Conservation (phyloP, 2,329 filamentous ascomycete species). For the Pseudocercospora cruenta region DNA sequence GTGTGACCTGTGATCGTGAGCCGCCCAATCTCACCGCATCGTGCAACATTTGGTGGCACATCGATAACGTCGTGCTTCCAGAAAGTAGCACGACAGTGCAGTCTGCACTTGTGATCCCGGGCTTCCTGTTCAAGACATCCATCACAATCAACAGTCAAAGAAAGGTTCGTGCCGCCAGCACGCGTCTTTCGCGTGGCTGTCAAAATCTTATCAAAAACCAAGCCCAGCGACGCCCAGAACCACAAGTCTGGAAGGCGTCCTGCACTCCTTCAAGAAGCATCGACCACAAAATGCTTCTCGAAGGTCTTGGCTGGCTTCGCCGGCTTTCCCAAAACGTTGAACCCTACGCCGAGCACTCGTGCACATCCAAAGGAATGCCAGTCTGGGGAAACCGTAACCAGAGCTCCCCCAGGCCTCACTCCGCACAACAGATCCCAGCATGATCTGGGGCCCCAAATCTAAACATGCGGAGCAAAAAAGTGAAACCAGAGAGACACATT, state of each 20-base stretch:
- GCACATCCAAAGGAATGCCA: not conserved
- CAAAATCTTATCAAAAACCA: not conserved
- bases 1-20: not conserved
- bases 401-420: constrained; percentile 3
- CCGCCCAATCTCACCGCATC: not conserved
- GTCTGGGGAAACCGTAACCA: not conserved
- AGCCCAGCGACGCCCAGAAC: not conserved
- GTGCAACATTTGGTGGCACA: not conserved
- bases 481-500: not conserved
- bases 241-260: not conserved
- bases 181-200: not conserved
- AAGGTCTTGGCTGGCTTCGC: not conserved
- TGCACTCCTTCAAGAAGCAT: not conserved
- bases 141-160: not conserved
- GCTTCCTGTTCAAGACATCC: not conserved
- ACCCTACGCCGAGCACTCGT: not conserved
- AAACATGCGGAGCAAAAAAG: constrained; percentile 1
- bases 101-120: not conserved
- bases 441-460: constrained; percentile 3
- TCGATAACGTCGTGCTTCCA: not conserved
- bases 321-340: not conserved
- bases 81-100: not conserved
- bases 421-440: constrained; percentile 1
- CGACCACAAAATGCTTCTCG: not conserved
- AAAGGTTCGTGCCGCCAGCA: not conserved